phyloP scores from a whole-genome alignment of 495 filamentous ascomycete genomes.

The Annulohypoxylon bovei region DNA sequence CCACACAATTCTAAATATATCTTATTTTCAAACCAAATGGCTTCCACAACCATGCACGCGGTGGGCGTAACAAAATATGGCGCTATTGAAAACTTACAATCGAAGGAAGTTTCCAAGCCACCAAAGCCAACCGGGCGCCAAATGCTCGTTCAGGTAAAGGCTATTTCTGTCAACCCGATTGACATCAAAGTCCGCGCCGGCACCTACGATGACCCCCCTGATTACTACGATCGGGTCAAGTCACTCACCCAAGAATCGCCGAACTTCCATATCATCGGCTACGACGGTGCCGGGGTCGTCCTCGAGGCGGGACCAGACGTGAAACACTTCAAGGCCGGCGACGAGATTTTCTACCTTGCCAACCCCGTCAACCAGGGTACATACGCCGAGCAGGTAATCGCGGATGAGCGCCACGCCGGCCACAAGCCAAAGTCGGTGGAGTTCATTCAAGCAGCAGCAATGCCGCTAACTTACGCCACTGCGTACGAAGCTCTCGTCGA shows the following conservation, averaged over 20 bases:
- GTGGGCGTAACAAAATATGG: constrained; percentile 35
- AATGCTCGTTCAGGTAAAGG: constrained; percentile 39
- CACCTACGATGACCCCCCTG: constrained; percentile 34
- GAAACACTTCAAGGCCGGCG: constrained; percentile 36
- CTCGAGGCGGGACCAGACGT: constrained; percentile 54
- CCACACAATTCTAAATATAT: neutral
- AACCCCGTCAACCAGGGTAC: constrained; percentile 29
- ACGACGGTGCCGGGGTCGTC: constrained; percentile 57
- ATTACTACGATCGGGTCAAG: constrained; percentile 39
- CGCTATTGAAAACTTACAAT: constrained; percentile 28
- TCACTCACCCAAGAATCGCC: constrained; percentile 29
- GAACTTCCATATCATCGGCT: constrained; percentile 47
- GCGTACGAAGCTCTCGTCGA: constrained; percentile 34
- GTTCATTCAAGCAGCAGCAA: constrained; percentile 33
- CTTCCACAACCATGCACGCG: constrained; percentile 31
- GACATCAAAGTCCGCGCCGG: constrained; percentile 35
- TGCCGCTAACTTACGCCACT: constrained; percentile 34
- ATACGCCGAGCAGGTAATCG: constrained; percentile 31
- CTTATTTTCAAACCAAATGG: constrained; percentile 19
- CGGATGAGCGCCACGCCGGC: constrained; percentile 36
- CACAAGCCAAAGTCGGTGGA: constrained; percentile 33
- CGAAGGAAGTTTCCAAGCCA: constrained; percentile 27
- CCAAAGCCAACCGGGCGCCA: constrained; percentile 31
- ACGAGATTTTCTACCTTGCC: constrained; percentile 33
- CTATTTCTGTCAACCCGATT: constrained; percentile 38